A percentile compares a stretch with the other conserved stretches of the same genome.
phyloP scores from a whole-genome alignment of 2,329 filamentous ascomycete genomes.

The Monosporascus sp. region DNA sequence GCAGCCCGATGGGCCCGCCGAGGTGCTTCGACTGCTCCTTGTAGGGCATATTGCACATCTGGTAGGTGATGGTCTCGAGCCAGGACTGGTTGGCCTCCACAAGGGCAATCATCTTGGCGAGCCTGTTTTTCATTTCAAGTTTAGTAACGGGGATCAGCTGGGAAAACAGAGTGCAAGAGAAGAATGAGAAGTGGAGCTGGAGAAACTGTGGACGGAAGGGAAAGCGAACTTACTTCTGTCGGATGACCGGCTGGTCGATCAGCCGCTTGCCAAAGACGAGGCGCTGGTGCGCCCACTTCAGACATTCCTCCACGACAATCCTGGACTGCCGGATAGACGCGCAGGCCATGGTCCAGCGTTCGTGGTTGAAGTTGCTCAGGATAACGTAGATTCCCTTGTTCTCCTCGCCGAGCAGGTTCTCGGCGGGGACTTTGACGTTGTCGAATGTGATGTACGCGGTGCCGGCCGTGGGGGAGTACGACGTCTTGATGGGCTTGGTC shows the following conservation, averaged over 20 bases:
- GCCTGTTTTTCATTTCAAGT: conserved; percentile 33
- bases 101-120: conserved; percentile 82
- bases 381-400: conserved; percentile 84
- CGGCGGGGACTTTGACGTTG: conserved; percentile 78
- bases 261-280: conserved; percentile 79
- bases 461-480: conserved; percentile 73
- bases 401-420: conserved; percentile 74
- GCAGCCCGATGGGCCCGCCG: conserved; percentile 74
- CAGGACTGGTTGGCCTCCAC: conserved; percentile 80
- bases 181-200: not conserved
- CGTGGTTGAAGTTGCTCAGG: conserved; percentile 84
- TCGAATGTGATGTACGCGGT: conserved; percentile 79
- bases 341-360: conserved; percentile 72
- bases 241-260: conserved; percentile 77
- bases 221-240: conserved; percentile 58
- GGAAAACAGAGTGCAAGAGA: no score
- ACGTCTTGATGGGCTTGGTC: conserved; percentile 74
- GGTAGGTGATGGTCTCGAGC: conserved; percentile 80
- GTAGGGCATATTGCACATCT: conserved; percentile 85
- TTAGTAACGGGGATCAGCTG: no score
- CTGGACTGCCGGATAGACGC: conserved; percentile 61
- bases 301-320: conserved; percentile 71
- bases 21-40: conserved; percentile 68
- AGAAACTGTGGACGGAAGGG: not conserved
- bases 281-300: conserved; percentile 86